Conservation (phyloP, 108 stramenopile genomes). For the Nitzschia inconspicua region DNA sequence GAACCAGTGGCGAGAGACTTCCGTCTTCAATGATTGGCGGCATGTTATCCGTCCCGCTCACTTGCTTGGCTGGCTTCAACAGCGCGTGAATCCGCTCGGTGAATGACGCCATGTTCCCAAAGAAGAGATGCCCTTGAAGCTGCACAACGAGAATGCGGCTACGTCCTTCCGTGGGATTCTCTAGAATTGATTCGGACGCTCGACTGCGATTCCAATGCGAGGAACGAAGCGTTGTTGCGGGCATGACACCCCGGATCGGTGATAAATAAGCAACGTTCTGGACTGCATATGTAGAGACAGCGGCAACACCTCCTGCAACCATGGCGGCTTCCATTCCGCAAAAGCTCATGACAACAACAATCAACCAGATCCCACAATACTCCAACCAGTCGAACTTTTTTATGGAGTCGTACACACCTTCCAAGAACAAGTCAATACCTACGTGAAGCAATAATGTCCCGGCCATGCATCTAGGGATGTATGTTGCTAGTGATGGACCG, state of each 20-base stretch:
- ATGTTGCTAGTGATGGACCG: conserved; percentile 61
- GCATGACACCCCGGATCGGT: conserved; percentile 65
- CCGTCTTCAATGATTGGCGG: conserved; percentile 20
- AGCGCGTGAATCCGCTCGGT: conserved; percentile 10
- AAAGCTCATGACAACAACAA: conserved; percentile 64
- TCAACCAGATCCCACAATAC: conserved; percentile 56
- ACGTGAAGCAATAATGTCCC: conserved; percentile 81
- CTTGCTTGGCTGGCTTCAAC: conserved; percentile 22
- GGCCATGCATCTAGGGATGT: conserved; percentile 81
- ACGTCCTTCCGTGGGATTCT: conserved; percentile 37
- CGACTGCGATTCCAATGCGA: conserved; percentile 43
- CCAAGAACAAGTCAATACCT: conserved; percentile 79
- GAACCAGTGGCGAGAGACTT: conserved; percentile 28
- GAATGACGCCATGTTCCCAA: conserved; percentile 51
- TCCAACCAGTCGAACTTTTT: conserved; percentile 58
- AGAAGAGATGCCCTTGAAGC: conserved; percentile 42
- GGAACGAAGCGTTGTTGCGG: conserved; percentile 56
- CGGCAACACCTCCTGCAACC: conserved; percentile 57
- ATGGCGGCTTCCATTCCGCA: conserved; percentile 72
- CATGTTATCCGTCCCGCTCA: conserved; percentile 3
- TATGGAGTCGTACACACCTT: conserved; percentile 66
- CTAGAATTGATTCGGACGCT: conserved; percentile 43
- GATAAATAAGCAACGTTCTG: conserved; percentile 54
- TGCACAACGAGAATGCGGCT: conserved; percentile 53
- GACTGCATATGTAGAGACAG: conserved; percentile 54